Conservation (phyloP, 2,329 filamentous ascomycete species). For the Diaporthe sp. region DNA sequence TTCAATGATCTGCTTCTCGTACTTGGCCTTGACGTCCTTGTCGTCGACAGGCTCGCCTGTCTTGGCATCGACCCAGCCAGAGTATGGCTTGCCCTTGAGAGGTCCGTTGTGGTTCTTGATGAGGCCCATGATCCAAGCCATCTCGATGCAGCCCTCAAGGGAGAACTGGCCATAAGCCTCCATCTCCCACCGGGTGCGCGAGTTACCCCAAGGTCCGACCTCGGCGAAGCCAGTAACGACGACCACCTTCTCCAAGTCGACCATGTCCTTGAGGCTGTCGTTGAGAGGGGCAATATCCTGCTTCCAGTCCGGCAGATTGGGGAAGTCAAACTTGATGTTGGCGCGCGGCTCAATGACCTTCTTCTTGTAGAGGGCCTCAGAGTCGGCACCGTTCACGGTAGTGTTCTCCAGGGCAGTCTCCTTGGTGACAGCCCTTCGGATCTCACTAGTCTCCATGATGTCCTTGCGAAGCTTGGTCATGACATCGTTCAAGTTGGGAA, state of each 20-base stretch:
- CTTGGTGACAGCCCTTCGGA: constrained; percentile 92
- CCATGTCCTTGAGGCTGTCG: constrained; percentile 92
- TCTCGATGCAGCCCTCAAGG: constrained; percentile 96
- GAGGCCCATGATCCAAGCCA: constrained; percentile 99
- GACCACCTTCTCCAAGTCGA: constrained; percentile 97
- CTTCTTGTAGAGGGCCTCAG: constrained; percentile 93
- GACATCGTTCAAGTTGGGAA: constrained; percentile 92
- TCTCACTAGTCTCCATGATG: constrained; percentile 93
- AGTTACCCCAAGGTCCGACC: constrained; percentile 98
- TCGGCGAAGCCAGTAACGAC: constrained; percentile 98
- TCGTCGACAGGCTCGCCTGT: constrained; percentile 95
- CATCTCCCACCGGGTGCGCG: constrained; percentile 99
- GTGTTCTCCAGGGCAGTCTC: constrained; percentile 98
- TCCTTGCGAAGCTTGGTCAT: constrained; percentile 96
- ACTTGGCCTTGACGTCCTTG: constrained; percentile 97
- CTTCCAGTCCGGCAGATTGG: constrained; percentile 90
- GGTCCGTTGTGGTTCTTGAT: constrained; percentile 99
- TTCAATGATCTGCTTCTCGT: constrained; percentile 95
- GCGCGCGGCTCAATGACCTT: constrained; percentile 92
- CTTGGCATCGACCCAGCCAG: constrained; percentile 96
- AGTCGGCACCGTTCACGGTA: constrained; percentile 93
- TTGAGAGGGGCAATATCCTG: constrained; percentile 90
- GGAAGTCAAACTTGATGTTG: constrained; percentile 99
- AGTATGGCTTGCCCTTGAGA: constrained; percentile 95
- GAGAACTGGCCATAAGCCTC: constrained; percentile 97